Conservation (phyloP, 2,329 filamentous ascomycete genomes). For the Exophiala spinifera region DNA sequence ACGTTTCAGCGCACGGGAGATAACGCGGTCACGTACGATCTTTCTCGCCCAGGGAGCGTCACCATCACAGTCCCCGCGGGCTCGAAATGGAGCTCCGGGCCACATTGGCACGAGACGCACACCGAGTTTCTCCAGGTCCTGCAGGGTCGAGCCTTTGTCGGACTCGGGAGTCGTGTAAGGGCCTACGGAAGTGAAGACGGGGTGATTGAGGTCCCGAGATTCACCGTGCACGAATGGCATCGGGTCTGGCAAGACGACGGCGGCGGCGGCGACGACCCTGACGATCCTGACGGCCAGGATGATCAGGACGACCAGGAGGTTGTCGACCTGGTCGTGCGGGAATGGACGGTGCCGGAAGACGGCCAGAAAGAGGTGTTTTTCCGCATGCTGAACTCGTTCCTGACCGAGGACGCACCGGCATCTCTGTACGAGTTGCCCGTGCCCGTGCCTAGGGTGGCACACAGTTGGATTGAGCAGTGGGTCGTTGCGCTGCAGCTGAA, state of each 20-base stretch:
- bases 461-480: constrained; percentile 13
- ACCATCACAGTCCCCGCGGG: constrained; percentile 44
- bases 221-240: constrained; percentile 48
- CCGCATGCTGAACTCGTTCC: constrained; percentile 45
- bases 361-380: constrained; percentile 50
- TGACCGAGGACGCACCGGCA: constrained; percentile 18
- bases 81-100: constrained; percentile 49
- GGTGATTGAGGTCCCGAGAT: constrained; percentile 35
- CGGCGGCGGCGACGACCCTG: too few relatives aligned
- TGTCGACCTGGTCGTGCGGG: constrained; percentile 46
- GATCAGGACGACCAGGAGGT: constrained; percentile 36
- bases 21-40: constrained; percentile 31
- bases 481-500: constrained; percentile 17
- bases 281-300: too few relatives aligned
- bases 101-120: constrained; percentile 51
- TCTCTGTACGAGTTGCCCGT: constrained; percentile 8
- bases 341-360: constrained; percentile 48
- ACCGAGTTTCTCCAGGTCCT: constrained; percentile 47
- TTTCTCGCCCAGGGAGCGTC: constrained; percentile 38
- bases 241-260: constrained; percentile 31
- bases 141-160: constrained; percentile 36
- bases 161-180: constrained; percentile 7
- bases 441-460: constrained; percentile 1
- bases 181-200: constrained; percentile 12
- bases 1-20: constrained; percentile 9